phyloP scores from a whole-genome alignment of 805 yeast genomes.

The Candida schatavii region DNA sequence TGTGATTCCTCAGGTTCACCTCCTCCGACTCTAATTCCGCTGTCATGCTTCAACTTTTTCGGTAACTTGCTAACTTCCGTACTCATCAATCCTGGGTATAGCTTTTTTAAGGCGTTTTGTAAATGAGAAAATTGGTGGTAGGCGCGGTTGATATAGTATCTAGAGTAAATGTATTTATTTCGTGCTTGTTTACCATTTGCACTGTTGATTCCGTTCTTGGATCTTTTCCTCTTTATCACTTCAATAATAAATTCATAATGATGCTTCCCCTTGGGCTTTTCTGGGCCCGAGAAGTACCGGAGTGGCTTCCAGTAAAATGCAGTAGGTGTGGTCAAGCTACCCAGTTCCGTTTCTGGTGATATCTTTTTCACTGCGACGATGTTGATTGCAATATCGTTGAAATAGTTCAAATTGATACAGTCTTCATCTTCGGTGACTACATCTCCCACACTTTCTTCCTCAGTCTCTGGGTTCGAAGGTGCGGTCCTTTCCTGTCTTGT shows the following conservation, averaged over 20 bases:
- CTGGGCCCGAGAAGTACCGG: background rate
- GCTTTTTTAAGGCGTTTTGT: slow-evolving; percentile 47
- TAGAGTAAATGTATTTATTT: slow-evolving; percentile 11
- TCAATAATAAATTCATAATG: slow-evolving; percentile 50
- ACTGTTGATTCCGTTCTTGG: slow-evolving; percentile 16
- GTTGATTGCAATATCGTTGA: slow-evolving; percentile 62
- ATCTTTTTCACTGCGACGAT: slow-evolving; percentile 60
- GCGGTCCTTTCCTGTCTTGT: background rate
- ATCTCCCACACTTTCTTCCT: background rate
- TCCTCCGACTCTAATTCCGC: slow-evolving; percentile 15
- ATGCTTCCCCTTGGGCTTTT: slow-evolving; percentile 10
- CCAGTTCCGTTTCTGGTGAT: slow-evolving; percentile 10
- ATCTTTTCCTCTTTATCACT: slow-evolving; percentile 26
- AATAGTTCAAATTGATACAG: slow-evolving; percentile 29
- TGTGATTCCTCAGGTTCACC: background rate
- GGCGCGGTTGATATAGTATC: slow-evolving; percentile 54
- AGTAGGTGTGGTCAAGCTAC: background rate
- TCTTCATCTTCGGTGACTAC: slow-evolving; percentile 5
- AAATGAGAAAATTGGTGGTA: slow-evolving; percentile 68
- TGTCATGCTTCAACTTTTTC: slow-evolving; percentile 43
- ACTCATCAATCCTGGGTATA: slow-evolving; percentile 61
- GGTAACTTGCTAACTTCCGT: slow-evolving; percentile 61
- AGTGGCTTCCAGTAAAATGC: slow-evolving; percentile 15
- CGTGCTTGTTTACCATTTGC: background rate
- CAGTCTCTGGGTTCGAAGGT: background rate